Evolutionary conservation across 106 monocot species (phyloP).

Genomic region (Ottelia alismoides): DNA sequence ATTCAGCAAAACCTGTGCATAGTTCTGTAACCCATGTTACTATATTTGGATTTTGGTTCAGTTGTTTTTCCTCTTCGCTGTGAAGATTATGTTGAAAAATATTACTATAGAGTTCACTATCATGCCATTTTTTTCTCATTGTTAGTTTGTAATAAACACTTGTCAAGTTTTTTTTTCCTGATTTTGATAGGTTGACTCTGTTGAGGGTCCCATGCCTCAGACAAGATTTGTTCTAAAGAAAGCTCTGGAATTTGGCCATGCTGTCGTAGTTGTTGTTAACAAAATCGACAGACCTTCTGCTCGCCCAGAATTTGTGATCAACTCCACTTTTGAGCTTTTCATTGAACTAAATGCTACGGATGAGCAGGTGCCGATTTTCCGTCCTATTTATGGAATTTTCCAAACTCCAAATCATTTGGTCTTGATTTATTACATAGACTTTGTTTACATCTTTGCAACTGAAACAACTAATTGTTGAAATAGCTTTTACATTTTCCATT

Average conservation of each 20-base stretch:
- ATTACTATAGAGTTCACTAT: no score
- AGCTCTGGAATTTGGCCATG: constrained; percentile 96
- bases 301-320: constrained; percentile 89
- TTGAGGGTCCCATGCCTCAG: constrained; percentile 99
- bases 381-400: not conserved
- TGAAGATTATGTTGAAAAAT: not conserved
- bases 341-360: constrained; percentile 98
- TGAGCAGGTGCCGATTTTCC: constrained; percentile 56
- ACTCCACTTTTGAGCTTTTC: constrained; percentile 99
- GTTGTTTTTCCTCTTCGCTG: not conserved
- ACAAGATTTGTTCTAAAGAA: constrained; percentile 99
- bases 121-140: not conserved
- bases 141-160: not conserved
- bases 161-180: no score
- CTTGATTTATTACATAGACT: no score
- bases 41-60: not conserved
- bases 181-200: constrained; percentile 75
- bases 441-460: no score
- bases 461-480: no score
- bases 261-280: constrained; percentile 98
- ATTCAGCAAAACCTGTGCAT: no score
- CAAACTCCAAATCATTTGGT: no score
- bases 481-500: no score
- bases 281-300: constrained; percentile 94
- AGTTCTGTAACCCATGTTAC: no score